phyloP scores from a whole-genome alignment of 1,139 yeast species.

The Diutina neorugosa region DNA sequence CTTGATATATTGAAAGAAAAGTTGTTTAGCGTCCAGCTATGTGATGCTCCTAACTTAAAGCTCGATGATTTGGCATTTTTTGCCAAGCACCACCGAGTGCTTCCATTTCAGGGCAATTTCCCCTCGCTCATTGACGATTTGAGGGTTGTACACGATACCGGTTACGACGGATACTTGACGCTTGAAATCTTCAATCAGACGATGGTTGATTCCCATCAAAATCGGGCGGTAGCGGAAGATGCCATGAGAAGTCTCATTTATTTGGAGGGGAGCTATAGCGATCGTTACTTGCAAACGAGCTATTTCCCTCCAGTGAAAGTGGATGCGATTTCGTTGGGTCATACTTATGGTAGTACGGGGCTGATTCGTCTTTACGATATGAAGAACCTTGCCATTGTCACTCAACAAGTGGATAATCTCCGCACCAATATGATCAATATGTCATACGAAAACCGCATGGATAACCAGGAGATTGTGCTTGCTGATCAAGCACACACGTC shows the following conservation, averaged over 20 bases:
- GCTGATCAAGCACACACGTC: not conserved
- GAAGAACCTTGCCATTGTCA: not conserved
- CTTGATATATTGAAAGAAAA: slow-evolving; percentile 3
- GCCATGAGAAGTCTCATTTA: slow-evolving; percentile 5
- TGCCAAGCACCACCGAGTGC: slow-evolving; percentile 4
- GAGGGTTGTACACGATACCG: not conserved
- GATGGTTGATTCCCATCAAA: slow-evolving; percentile 5
- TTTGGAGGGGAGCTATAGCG: slow-evolving; percentile 3
- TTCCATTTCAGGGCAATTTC: slow-evolving; percentile 5
- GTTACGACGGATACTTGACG: slow-evolving; percentile 6
- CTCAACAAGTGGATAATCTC: not conserved
- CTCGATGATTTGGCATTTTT: slow-evolving; percentile 2
- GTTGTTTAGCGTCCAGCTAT: slow-evolving; percentile 5
- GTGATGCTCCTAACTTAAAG: slow-evolving; percentile 6
- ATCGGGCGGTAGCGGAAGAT: slow-evolving; percentile 5
- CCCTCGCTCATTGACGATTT: not conserved
- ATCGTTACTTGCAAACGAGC: not conserved
- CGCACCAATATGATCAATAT: not conserved
- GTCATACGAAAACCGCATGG: slow-evolving; percentile 1
- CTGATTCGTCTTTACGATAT: slow-evolving; percentile 2
- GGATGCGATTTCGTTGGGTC: not conserved
- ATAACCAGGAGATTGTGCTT: not conserved
- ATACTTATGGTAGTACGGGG: not conserved
- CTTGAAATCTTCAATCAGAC: slow-evolving; percentile 6
- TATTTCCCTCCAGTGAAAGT: not conserved